These are phyloP conservation scores for Coprinopsis marcescibilis DNA, from an alignment of 768 basidiomycete genomes.

Conservation along the genomic window DNA sequence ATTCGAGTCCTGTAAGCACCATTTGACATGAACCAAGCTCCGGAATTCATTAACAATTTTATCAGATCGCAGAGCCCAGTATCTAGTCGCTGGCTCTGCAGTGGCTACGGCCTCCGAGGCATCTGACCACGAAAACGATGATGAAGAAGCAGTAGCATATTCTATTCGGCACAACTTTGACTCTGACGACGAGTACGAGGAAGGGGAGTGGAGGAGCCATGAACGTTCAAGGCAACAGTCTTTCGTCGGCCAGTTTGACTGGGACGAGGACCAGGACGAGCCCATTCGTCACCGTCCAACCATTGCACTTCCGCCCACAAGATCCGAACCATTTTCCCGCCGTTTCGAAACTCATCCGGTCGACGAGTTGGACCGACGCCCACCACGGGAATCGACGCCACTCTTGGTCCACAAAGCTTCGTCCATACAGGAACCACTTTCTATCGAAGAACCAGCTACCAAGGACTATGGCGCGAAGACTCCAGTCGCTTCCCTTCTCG, in stretches of 20 bases:
- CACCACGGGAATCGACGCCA: slow-evolving; percentile 28
- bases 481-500: slow-evolving; percentile 7
- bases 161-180: slow-evolving; percentile 13
- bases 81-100: slow-evolving; percentile 53
- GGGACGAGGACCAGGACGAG: slow-evolving; percentile 27
- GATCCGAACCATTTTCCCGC: background rate
- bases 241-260: slow-evolving; percentile 24
- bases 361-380: background rate
- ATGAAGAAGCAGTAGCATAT: slow-evolving; percentile 25
- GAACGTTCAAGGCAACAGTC: no score
- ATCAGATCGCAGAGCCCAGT: slow-evolving; percentile 65
- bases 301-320: no score
- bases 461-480: slow-evolving; percentile 1
- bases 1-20: slow-evolving; percentile 14
- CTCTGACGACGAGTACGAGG: slow-evolving; percentile 13
- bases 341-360: slow-evolving; percentile 6
- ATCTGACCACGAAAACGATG: slow-evolving; percentile 33
- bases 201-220: slow-evolving; percentile 2
- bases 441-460: background rate
- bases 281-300: no score
- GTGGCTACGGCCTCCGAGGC: slow-evolving; percentile 45
- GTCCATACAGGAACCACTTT: slow-evolving; percentile 8
- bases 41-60: slow-evolving; percentile 10
- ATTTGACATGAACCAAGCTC: slow-evolving; percentile 43
- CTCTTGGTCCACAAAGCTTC: slow-evolving; percentile 35